Evolutionary conservation across 352 stramenopile genomes (phyloP), one percentile per base, ranked within the genome.

Genomic region (Phytophthora litchii): DNA sequence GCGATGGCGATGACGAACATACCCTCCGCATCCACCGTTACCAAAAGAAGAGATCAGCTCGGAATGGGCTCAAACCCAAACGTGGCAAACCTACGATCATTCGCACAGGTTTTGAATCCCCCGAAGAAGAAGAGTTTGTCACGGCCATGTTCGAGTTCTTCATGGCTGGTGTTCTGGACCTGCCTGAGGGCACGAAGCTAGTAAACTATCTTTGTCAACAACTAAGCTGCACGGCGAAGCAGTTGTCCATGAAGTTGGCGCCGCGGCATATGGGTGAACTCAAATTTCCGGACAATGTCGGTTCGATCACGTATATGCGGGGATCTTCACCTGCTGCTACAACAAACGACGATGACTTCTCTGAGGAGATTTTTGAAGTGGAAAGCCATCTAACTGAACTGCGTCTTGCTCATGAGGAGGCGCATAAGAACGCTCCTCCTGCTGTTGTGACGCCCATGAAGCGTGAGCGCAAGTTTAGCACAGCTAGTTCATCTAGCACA

Each of bases 231-330:
- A 75, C 67, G 2, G 60, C 75, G 17, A 85, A 84, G 67, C 76
- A 76, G 32, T 53, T 91, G 23, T 88, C 79, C 4, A 86, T 89
- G 71, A 91, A 91, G 63, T 63, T 91, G 6, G 81, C 81, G 12
- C 76, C 79, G 11, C 72, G 67, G 13, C 69, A 70, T 9, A 72
- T 80, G 47, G 68, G 72, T 10, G 74, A 88, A 38, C 69, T 64
- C 54, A 83, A 80, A 40, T 88, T 91, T 52, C 76, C 79, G 0
- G 66, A 84, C 32, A 86, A 83, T 27, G 64, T 88, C 31, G 81
- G 76, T 17, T 77, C 57, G 9, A 77, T 88, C 40, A 83, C 67
- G 34, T 88, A 83, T 48, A 50, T 72, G 9, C 72, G 63, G 4
- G 36, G 31, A 40, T 23, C 34, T n/a, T 63, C 49, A 12, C 32